phyloP scores from a whole-genome alignment of 176 grass and related monocot genomes.

The Bromus sterilis region DNA sequence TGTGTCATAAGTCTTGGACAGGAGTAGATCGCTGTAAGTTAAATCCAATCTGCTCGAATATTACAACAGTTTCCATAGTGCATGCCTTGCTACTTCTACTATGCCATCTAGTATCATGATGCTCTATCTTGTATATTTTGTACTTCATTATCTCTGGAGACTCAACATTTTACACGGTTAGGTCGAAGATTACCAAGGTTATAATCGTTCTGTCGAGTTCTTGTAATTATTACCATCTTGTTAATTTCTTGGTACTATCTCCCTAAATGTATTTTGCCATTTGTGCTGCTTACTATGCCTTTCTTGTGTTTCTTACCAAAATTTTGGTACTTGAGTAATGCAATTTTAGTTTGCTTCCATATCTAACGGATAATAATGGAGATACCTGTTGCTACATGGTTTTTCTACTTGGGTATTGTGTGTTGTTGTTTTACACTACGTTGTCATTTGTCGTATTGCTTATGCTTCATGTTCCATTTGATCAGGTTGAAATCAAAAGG shows the following conservation, averaged over 20 bases:
- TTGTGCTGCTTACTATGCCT: not conserved
- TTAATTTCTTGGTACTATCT: not conserved
- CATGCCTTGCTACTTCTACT: not conserved
- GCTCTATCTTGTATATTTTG: not conserved
- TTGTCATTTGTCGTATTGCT: not conserved
- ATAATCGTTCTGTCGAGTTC: not conserved
- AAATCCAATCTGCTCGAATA: not conserved
- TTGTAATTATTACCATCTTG: not conserved
- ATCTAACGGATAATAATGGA: not conserved
- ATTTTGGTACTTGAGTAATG: conserved; percentile 1
- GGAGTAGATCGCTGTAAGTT: not conserved
- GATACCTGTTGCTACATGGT: not conserved
- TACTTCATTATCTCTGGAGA: not conserved
- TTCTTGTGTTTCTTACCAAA: not conserved
- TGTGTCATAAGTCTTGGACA: conserved; percentile 9
- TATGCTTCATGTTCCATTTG: not conserved
- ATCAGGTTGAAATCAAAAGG: conserved; percentile 92
- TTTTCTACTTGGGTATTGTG: not conserved
- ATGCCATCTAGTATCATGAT: not conserved
- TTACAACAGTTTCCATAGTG: conserved; percentile 4
- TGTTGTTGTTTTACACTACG: not conserved
- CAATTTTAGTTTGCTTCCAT: conserved; percentile 1
- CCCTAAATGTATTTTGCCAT: not conserved
- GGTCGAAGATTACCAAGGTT: not conserved
- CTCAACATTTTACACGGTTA: not conserved